Conservation (phyloP, 2,329 filamentous ascomycete species). For the Uncinocarpus reesii region DNA sequence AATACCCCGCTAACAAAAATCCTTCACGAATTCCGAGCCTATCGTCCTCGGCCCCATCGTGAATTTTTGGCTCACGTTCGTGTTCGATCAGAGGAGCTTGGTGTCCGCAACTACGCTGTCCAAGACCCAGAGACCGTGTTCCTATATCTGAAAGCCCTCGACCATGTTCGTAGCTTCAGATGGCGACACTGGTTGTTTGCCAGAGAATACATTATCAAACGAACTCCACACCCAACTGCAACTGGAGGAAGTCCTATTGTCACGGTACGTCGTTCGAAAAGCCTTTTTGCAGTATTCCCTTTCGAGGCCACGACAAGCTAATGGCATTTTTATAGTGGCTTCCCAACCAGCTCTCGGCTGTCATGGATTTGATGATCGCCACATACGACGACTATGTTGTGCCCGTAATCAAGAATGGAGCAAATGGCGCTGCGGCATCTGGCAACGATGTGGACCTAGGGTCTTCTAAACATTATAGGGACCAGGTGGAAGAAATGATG, state of each 20-base stretch:
- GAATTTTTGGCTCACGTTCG: slow-evolving; percentile 68
- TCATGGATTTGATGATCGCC: slow-evolving; percentile 41
- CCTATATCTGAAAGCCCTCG: slow-evolving; percentile 37
- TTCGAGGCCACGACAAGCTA: neutral
- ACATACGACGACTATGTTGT: slow-evolving; percentile 35
- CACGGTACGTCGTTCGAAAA: slow-evolving; percentile 25
- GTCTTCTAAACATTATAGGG: slow-evolving; percentile 21
- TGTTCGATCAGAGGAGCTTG: slow-evolving; percentile 41
- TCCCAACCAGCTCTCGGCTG: slow-evolving; percentile 39
- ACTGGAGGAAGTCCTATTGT: slow-evolving; percentile 42
- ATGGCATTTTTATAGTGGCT: slow-evolving; percentile 30
- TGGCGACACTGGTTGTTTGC: slow-evolving; percentile 43
- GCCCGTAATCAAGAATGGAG: slow-evolving; percentile 21
- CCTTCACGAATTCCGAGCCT: slow-evolving; percentile 76
- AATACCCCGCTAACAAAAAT: slow-evolving; percentile 80
- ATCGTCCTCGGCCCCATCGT: slow-evolving; percentile 79
- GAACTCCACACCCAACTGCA: slow-evolving; percentile 38
- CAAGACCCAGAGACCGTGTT: slow-evolving; percentile 34
- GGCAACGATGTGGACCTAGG: slow-evolving; percentile 19
- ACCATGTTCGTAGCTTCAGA: slow-evolving; percentile 41
- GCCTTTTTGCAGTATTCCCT: neutral
- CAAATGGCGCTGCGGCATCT: slow-evolving; percentile 11
- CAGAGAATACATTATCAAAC: slow-evolving; percentile 40
- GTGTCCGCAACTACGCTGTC: slow-evolving; percentile 30
- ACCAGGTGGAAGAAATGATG: slow-evolving; percentile 29